Conservation (phyloP, 2,329 filamentous ascomycete genomes). For the Apiospora kogelbergensis region DNA sequence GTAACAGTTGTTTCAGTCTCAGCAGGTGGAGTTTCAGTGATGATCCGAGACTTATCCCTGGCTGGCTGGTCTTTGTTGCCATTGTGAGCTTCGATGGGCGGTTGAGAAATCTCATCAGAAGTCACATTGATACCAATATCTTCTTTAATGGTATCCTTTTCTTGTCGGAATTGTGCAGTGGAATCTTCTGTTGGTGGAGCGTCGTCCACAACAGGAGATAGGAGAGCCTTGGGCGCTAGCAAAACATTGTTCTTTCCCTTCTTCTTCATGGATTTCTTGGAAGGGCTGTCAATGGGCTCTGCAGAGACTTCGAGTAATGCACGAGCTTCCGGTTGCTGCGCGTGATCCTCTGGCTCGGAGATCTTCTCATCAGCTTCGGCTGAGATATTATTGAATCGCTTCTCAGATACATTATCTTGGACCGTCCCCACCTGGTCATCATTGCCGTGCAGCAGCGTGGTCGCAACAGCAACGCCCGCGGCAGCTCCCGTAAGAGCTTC, state of each 20-base stretch:
- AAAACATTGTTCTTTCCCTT: conserved; percentile 29
- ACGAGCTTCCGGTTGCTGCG: background rate
- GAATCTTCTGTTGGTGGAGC: background rate
- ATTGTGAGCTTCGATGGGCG: background rate
- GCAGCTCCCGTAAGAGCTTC: background rate
- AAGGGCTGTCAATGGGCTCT: background rate
- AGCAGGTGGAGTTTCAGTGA: too few relatives aligned
- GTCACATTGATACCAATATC: too few relatives aligned
- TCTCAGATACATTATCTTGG: background rate
- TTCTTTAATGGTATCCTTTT: background rate
- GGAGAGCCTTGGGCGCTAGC: conserved; percentile 5
- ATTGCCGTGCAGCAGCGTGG: conserved; percentile 7
- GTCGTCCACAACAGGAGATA: background rate
- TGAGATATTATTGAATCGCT: background rate
- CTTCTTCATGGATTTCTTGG: conserved; percentile 41
- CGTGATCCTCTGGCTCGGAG: background rate
- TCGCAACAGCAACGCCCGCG: background rate
- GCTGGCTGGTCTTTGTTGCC: background rate
- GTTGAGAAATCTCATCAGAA: background rate
- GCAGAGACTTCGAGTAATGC: background rate
- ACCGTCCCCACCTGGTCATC: background rate
- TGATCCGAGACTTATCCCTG: too few relatives aligned
- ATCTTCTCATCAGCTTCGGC: background rate
- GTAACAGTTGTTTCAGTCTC: background rate
- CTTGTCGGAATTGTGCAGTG: background rate